Evolutionary conservation across 169 alveolate species (phyloP), one percentile per base, ranked within the genome.

Genomic region (Eimeria praecox): DNA sequence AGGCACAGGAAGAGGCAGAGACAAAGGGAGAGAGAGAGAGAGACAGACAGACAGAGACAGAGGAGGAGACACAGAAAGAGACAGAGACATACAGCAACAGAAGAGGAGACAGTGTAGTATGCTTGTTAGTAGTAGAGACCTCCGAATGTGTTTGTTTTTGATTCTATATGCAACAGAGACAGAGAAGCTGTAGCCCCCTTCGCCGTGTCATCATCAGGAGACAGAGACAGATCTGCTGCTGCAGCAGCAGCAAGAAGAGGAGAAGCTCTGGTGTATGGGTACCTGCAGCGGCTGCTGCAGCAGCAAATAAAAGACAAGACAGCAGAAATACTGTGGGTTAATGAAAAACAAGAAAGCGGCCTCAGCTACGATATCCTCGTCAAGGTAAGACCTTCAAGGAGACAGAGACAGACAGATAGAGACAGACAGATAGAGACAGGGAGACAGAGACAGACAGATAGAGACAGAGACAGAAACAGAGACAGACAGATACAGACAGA

Each of bases 301-400:
- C 88, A 64, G 59, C 88, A 64, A 88, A 30, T 46, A 56, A 49
- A 64, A 33, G 95, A 44, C 4, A 71, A 62, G 88, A 49, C 88
- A 5, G 86, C 75, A 27, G 56, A 56, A 62, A 83, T 93, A 14
- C 66, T 33, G 54, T 93, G 96, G 96, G 73, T 93, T 54, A 93
- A 93, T 69, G 93, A 64, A 46, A 82, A 82, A 54, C 82, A 93
- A 12, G 96, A 93, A 69, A 35, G 89, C 46, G 96, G 96, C 24
- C 82, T 44, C 82, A 77, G 92, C 46, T 93, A 93, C 69, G 96
- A 93, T 46, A 64, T 93, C 9, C 90, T 92, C 30, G 66, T 92
- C 78, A 59, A 73, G 64, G 96, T 92, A 35, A 38, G 88, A 9
- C 38, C 9, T 1, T 22, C 27, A 22, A 44, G 71, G 94, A 40